phyloP scores from a whole-genome alignment of 352 stramenopile genomes.

The Globisporangium yorkense region DNA sequence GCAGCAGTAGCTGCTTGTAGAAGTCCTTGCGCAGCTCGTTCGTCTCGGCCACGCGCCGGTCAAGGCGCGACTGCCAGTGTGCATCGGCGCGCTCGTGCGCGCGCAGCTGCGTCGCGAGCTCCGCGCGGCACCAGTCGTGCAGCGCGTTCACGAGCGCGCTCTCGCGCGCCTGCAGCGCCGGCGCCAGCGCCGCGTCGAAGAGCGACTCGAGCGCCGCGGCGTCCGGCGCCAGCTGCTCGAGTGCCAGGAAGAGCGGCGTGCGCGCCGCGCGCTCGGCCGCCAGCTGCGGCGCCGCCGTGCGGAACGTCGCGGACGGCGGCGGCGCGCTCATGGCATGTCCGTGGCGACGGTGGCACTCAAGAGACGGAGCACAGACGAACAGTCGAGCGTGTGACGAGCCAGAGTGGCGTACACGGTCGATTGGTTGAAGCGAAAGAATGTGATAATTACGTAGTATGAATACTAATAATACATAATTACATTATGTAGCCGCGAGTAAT shows the following conservation, averaged over 20 bases:
- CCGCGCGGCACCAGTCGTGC: conserved; percentile 41
- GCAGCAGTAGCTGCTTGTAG: conserved; percentile 68
- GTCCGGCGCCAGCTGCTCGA: conserved; percentile 2
- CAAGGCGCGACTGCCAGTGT: conserved; percentile 54
- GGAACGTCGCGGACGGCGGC: background rate
- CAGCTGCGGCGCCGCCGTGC: conserved; percentile 4
- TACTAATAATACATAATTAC: too few relatives aligned
- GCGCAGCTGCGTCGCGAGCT: conserved; percentile 30
- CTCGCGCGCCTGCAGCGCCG: conserved; percentile 49
- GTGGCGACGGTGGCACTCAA: too few relatives aligned
- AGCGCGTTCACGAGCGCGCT: conserved; percentile 49
- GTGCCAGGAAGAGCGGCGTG: conserved; percentile 7
- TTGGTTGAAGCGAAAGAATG: too few relatives aligned
- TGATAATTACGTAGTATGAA: too few relatives aligned
- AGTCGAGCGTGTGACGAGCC: too few relatives aligned
- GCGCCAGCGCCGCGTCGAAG: conserved; percentile 34
- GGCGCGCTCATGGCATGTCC: too few relatives aligned
- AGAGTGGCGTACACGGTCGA: too few relatives aligned
- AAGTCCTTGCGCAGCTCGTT: conserved; percentile 63
- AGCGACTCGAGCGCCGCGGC: conserved; percentile 15
- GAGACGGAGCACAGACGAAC: too few relatives aligned
- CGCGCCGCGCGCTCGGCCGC: conserved; percentile 1
- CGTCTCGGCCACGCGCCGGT: conserved; percentile 56
- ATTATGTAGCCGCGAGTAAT: too few relatives aligned
- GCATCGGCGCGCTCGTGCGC: conserved; percentile 18